Conservation (phyloP, 225 moss, liverwort and hornwort genomes). For the Physcomitrellopsis africana region DNA sequence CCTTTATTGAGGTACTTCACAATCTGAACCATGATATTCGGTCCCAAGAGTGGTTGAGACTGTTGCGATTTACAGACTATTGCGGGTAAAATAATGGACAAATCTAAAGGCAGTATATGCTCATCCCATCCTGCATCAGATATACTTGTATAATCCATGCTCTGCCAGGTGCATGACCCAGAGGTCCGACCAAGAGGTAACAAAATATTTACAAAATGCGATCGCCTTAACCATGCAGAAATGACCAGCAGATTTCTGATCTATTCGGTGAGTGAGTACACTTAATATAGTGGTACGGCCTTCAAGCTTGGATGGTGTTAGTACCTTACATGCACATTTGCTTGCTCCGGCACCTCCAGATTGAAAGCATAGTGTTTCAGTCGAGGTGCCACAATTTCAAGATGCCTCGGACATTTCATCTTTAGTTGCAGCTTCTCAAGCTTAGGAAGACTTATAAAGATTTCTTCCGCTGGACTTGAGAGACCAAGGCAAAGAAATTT, state of each 20-base stretch:
- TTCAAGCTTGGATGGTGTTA: slow-evolving; percentile 17
- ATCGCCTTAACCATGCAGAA: background rate
- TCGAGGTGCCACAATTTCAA: accelerated
- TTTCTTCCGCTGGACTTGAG: slow-evolving; percentile 26
- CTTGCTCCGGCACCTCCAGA: slow-evolving; percentile 30
- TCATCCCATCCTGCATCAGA: slow-evolving; percentile 19
- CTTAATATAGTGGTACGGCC: slow-evolving; percentile 47
- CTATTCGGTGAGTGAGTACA: slow-evolving; percentile 41
- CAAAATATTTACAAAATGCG: slow-evolving; percentile 9
- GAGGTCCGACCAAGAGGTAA: background rate
- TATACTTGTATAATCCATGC: slow-evolving; percentile 9
- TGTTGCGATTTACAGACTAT: background rate
- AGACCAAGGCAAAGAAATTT: slow-evolving; percentile 48
- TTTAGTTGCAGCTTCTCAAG: slow-evolving; percentile 55
- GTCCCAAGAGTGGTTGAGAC: background rate
- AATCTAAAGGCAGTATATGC: slow-evolving; percentile 14
- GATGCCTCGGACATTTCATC: slow-evolving; percentile 41
- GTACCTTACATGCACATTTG: background rate
- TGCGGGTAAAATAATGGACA: background rate
- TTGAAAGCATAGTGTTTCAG: slow-evolving; percentile 49
- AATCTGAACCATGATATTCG: background rate
- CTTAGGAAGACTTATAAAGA: slow-evolving; percentile 9
- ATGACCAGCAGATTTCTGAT: slow-evolving; percentile 18
- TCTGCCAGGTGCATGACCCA: slow-evolving; percentile 7
- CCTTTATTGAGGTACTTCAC: slow-evolving; percentile 28